Percentiles rank a stretch among this genome's conserved stretches.
Evolutionary conservation across 2,329 filamentous ascomycete species (phyloP).

Genomic region (Microdochium bolleyi): DNA sequence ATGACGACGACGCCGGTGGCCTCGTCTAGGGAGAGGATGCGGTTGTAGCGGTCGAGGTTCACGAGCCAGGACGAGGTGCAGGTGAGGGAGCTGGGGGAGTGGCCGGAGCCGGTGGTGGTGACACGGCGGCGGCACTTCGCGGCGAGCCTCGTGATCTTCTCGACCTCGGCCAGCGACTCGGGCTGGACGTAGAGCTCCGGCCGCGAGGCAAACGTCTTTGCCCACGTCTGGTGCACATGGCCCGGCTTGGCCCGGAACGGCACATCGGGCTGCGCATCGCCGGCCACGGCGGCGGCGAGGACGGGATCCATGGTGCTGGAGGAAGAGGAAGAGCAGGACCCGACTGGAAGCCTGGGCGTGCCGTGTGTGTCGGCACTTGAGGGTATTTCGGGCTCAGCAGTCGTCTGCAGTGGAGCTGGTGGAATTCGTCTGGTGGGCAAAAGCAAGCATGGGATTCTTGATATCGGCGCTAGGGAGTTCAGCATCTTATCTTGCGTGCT

Average conservation of each 20-base stretch:
- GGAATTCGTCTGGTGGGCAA: no score
- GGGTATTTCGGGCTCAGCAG: no score
- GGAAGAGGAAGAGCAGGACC: not conserved
- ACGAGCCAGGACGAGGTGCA: conserved; percentile 92
- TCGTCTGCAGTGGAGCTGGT: no score
- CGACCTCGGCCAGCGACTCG: conserved; percentile 68
- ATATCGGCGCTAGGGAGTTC: no score
- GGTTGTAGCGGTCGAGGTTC: conserved; percentile 78
- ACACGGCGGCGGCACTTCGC: conserved; percentile 73
- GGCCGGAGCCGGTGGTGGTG: conserved; percentile 80
- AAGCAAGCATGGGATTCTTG: no score
- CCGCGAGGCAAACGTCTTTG: conserved; percentile 79
- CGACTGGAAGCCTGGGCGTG: no score
- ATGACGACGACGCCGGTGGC: conserved; percentile 63
- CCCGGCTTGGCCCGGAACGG: conserved; percentile 68
- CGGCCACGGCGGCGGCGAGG: conserved; percentile 13
- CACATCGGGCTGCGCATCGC: conserved; percentile 25
- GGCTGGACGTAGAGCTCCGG: conserved; percentile 91
- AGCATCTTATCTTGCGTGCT: no score
- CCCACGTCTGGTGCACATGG: conserved; percentile 88
- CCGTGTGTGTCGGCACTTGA: no score
- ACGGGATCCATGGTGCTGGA: conserved; percentile 14
- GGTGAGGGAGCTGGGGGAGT: conserved; percentile 87
- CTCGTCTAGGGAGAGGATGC: conserved; percentile 62
- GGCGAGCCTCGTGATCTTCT: conserved; percentile 75